A percentile compares a stretch with the other conserved stretches of the same genome.
These are phyloP conservation scores for Saccharum officinarum DNA, from an alignment of 176 grass and related monocot species.

Conservation along the genomic window DNA sequence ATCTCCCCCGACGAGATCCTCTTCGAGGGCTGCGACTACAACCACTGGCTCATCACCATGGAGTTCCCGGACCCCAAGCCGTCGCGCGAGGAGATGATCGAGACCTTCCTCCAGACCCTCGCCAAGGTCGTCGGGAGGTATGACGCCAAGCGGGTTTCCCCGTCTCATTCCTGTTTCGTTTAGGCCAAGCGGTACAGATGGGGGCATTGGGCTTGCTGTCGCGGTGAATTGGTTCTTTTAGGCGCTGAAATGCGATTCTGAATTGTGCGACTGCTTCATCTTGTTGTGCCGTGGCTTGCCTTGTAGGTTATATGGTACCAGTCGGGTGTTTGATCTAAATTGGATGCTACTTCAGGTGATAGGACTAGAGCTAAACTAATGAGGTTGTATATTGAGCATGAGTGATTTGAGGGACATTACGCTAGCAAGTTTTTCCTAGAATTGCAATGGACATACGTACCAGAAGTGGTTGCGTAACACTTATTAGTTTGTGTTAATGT, in stretches of 20 bases:
- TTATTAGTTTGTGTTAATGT: background rate
- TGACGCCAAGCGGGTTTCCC: background rate
- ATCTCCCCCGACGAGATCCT: slow-evolving; percentile 80
- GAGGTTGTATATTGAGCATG: background rate
- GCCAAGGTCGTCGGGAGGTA: slow-evolving; percentile 95
- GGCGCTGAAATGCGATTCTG: background rate
- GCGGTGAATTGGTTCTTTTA: background rate
- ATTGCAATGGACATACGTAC: background rate
- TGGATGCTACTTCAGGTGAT: background rate
- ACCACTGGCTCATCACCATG: slow-evolving; percentile 99
- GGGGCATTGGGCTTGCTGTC: background rate
- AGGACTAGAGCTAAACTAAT: background rate
- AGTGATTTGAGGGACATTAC: background rate
- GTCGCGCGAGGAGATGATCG: slow-evolving; percentile 88
- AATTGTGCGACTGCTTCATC: background rate
- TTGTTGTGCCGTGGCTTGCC: background rate
- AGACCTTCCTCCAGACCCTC: slow-evolving; percentile 89
- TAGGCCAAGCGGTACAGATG: too few species aligned
- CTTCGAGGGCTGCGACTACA: slow-evolving; percentile 96
- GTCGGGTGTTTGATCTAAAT: background rate
- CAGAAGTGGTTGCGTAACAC: background rate
- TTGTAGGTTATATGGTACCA: background rate
- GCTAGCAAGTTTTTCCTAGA: background rate
- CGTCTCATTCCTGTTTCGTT: background rate
- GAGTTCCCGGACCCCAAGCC: slow-evolving; percentile 93